phyloP scores from a whole-genome alignment of 495 filamentous ascomycete species.

The Clohesyomyces aquaticus region DNA sequence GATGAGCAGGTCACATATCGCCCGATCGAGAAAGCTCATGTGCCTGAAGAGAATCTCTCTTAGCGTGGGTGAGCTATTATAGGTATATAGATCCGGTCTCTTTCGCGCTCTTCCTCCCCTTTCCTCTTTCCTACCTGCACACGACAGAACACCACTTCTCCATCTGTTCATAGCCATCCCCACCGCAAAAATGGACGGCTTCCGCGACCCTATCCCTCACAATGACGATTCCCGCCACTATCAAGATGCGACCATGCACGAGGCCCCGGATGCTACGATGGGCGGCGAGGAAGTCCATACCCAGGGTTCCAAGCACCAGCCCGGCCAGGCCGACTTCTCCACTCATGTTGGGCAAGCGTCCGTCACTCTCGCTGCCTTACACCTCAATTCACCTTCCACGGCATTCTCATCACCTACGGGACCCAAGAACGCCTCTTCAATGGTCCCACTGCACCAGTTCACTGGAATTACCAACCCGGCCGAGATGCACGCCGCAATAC shows the following conservation, averaged over 20 bases:
- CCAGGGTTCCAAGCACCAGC: too few species aligned
- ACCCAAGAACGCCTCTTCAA: too few species aligned
- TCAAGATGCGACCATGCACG: not conserved
- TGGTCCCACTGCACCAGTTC: not conserved
- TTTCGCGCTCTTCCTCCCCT: too few species aligned
- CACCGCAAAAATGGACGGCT: not conserved
- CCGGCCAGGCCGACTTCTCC: too few species aligned
- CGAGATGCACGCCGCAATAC: slow-evolving; percentile 1
- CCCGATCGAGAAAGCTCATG: too few species aligned
- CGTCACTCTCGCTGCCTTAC: not conserved
- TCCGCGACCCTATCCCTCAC: not conserved
- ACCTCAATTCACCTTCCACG: not conserved
- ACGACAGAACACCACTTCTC: not conserved
- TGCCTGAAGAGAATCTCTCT: too few species aligned
- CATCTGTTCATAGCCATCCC: not conserved
- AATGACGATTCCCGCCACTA: not conserved
- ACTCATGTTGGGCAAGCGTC: too few species aligned
- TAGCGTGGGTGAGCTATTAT: too few species aligned
- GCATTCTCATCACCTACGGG: too few species aligned
- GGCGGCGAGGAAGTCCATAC: too few species aligned
- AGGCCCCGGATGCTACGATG: not conserved
- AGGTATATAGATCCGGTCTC: too few species aligned
- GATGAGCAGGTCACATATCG: too few species aligned
- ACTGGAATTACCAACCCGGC: not conserved
- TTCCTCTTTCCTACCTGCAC: not conserved